Evolutionary conservation across 1,284 basidiomycete species (phyloP).

Genomic region (Inonotus hispidus): DNA sequence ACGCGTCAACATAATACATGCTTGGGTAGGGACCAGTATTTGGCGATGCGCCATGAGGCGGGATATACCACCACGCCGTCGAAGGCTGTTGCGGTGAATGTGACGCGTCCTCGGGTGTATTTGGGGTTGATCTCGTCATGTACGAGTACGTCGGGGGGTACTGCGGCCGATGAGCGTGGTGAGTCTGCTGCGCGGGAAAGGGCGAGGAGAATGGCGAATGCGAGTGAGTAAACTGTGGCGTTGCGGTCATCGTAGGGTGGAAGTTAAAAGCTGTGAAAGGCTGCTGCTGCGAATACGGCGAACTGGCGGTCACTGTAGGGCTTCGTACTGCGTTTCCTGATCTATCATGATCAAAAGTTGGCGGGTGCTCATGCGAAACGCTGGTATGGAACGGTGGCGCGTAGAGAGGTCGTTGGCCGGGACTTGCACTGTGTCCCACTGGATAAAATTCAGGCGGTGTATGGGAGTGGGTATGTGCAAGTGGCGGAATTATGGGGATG

Average conservation of each 20-base stretch:
- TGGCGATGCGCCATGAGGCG: conserved; percentile 22
- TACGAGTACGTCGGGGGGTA: conserved; percentile 34
- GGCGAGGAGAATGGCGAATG: conserved; percentile 37
- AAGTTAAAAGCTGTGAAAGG: conserved; percentile 39
- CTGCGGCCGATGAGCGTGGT: conserved; percentile 28
- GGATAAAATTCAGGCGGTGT: conserved; percentile 27
- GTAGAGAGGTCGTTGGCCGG: conserved; percentile 23
- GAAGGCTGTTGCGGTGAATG: conserved; percentile 28
- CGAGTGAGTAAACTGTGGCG: conserved; percentile 37
- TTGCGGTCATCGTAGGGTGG: conserved; percentile 28
- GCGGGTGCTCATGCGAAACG: conserved; percentile 7
- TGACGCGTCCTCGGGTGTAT: conserved; percentile 31
- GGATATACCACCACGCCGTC: conserved; percentile 54
- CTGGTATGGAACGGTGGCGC: conserved; percentile 19
- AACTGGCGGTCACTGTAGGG: conserved; percentile 30
- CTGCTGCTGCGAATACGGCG: conserved; percentile 17
- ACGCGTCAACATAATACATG: conserved; percentile 32
- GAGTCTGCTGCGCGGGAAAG: conserved; percentile 31
- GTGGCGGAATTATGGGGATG: conserved; percentile 30
- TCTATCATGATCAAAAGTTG: conserved; percentile 10
- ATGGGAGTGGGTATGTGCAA: conserved; percentile 20
- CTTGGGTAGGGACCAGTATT: conserved; percentile 33
- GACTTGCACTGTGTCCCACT: conserved; percentile 26
- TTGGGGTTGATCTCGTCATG: conserved; percentile 11
- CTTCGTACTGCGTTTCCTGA: conserved; percentile 11